Percentiles rank a stretch among this genome's conserved stretches.
Evolutionary conservation across 2,329 filamentous ascomycete species (phyloP).

Genomic region (Pseudocercospora macadamiae): DNA sequence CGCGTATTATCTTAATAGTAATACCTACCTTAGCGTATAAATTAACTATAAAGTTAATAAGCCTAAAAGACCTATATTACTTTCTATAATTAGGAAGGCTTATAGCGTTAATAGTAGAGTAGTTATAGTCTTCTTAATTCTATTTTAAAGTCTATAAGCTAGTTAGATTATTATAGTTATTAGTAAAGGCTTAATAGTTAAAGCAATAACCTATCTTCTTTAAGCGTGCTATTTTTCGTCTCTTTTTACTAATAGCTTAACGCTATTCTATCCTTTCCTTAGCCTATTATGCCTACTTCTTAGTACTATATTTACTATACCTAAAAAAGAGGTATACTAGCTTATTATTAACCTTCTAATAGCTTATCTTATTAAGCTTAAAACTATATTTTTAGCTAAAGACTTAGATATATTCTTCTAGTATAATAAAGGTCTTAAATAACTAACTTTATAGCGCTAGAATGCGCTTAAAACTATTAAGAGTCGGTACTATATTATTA

Average conservation of each 20-base stretch:
- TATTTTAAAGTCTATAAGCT: background rate
- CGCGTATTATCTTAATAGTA: no score
- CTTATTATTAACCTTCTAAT: background rate
- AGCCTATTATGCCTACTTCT: background rate
- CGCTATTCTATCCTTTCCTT: background rate
- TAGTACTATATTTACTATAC: background rate
- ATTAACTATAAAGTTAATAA: constrained; percentile 1
- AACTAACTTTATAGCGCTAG: background rate
- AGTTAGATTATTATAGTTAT: background rate
- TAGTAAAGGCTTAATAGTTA: background rate
- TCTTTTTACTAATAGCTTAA: background rate
- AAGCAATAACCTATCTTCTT: background rate
- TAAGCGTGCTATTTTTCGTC: background rate
- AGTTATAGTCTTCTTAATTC: background rate
- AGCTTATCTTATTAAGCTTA: background rate
- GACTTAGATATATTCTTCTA: background rate
- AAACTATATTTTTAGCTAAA: background rate
- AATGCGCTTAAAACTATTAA: background rate
- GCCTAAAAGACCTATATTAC: background rate
- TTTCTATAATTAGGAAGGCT: no score
- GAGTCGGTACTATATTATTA: no score
- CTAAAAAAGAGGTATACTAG: background rate
- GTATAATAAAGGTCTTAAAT: background rate
- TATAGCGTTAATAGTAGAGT: background rate
- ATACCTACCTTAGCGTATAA: background rate